Percentiles rank a stretch among this genome's conserved stretches.
phyloP scores from a whole-genome alignment of 2,329 filamentous ascomycete species.

The Trichoderma brevicompactum region DNA sequence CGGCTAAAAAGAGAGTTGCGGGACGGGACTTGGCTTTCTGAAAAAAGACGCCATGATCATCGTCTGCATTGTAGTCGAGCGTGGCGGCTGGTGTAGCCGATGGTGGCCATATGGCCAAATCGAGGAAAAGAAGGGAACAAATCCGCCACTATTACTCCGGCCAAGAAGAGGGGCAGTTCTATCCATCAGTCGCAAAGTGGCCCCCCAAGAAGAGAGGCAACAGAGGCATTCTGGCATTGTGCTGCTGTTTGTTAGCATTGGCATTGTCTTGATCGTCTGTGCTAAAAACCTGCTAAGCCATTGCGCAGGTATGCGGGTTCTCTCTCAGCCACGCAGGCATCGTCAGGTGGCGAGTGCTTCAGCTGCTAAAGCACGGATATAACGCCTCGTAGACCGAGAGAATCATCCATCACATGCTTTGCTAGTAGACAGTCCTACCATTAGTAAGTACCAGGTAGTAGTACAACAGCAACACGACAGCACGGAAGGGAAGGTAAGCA shows the following conservation, averaged over 20 bases:
- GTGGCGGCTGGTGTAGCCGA: constrained; percentile 5
- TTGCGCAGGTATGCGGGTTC: background rate
- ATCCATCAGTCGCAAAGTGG: background rate
- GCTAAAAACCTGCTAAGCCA: too few relatives aligned
- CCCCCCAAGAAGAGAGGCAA: too few relatives aligned
- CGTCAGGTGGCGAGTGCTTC: constrained; percentile 8
- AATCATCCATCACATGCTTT: too few relatives aligned
- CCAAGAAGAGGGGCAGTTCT: background rate
- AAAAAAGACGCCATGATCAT: constrained; percentile 15
- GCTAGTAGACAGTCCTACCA: too few relatives aligned
- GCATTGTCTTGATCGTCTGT: background rate
- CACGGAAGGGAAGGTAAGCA: too few relatives aligned
- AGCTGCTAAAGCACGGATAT: background rate
- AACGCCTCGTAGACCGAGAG: background rate
- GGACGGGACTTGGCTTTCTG: constrained; percentile 24
- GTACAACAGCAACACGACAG: too few relatives aligned
- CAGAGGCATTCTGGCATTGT: too few relatives aligned
- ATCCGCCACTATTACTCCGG: constrained; percentile 19
- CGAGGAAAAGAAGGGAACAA: background rate
- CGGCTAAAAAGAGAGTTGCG: constrained; percentile 27
- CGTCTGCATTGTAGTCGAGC: constrained; percentile 5
- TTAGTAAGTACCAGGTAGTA: too few relatives aligned
- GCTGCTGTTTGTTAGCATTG: too few relatives aligned
- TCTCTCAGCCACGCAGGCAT: constrained; percentile 5
- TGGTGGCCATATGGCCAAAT: background rate